These are phyloP conservation scores for Diaporthe longicolla DNA, from an alignment of 2,329 filamentous ascomycete genomes.

Conservation along the genomic window DNA sequence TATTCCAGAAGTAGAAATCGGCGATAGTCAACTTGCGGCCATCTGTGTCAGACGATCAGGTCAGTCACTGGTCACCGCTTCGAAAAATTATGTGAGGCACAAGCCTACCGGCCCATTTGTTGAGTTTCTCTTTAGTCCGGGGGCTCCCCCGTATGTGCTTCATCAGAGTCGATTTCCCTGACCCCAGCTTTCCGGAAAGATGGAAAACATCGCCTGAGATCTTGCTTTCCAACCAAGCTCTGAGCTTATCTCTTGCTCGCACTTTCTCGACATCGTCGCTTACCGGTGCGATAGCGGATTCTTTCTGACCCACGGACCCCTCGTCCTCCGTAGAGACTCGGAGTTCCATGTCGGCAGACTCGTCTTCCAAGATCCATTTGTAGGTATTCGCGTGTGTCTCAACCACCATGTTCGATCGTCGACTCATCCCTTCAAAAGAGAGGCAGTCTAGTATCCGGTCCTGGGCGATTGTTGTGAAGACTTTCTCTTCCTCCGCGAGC, in stretches of 20 bases:
- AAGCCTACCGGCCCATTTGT: slow-evolving; percentile 14
- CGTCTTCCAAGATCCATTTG: slow-evolving; percentile 21
- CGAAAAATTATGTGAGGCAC: background rate
- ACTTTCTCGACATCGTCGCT: background rate
- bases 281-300: background rate
- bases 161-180: slow-evolving; percentile 43
- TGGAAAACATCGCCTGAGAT: background rate
- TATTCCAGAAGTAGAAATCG: slow-evolving; percentile 24
- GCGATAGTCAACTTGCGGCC: slow-evolving; percentile 28
- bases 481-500: slow-evolving; percentile 5
- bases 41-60: background rate
- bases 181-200: slow-evolving; percentile 11
- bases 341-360: background rate
- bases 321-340: too few relatives aligned
- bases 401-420: slow-evolving; percentile 13
- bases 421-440: slow-evolving; percentile 4
- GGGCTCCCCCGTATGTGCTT: slow-evolving; percentile 9
- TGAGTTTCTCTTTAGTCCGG: background rate
- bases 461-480: background rate
- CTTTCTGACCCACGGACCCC: too few relatives aligned
- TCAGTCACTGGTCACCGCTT: background rate
- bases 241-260: slow-evolving; percentile 5
- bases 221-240: background rate
- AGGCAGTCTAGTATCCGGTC: background rate
- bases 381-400: slow-evolving; percentile 24